These are phyloP conservation scores for Ambrosia artemisiifolia DNA, from an alignment of 129 eudicot genomes.

Conservation along the genomic window DNA sequence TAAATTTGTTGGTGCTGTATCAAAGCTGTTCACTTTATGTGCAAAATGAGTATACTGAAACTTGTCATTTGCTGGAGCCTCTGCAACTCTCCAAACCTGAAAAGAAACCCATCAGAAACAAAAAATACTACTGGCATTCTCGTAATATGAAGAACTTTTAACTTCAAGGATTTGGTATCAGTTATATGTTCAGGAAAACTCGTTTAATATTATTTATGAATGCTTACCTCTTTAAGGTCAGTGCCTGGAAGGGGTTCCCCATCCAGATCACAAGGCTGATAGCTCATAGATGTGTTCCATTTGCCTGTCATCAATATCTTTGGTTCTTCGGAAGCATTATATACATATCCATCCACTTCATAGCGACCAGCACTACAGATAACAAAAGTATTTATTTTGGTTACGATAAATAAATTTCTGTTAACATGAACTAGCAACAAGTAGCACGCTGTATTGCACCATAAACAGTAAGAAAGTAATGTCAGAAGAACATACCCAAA, in stretches of 20 bases:
- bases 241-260: conserved; percentile 94
- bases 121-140: background rate
- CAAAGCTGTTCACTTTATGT: conserved; percentile 91
- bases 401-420: background rate
- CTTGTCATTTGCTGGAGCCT: conserved; percentile 67
- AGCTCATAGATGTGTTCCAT: conserved; percentile 83
- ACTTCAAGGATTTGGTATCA: background rate
- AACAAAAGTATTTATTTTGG: conserved; percentile 7
- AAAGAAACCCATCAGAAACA: background rate
- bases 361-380: conserved; percentile 78
- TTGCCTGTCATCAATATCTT: conserved; percentile 96
- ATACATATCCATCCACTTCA: conserved; percentile 97
- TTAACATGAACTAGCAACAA: conserved; percentile 14
- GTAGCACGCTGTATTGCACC: conserved; percentile 8
- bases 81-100: conserved; percentile 92
- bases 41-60: conserved; percentile 86
- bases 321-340: conserved; percentile 84
- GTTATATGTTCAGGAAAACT: background rate
- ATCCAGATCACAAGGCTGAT: conserved; percentile 89
- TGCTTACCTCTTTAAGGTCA: conserved; percentile 75
- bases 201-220: background rate
- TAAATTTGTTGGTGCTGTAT: conserved; percentile 79
- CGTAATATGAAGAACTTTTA: background rate
- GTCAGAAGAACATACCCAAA: conserved; percentile 55
- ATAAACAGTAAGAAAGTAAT: background rate